Evolutionary conservation across 805 yeast species (phyloP).

Genomic region (Monosporozyma solicola): DNA sequence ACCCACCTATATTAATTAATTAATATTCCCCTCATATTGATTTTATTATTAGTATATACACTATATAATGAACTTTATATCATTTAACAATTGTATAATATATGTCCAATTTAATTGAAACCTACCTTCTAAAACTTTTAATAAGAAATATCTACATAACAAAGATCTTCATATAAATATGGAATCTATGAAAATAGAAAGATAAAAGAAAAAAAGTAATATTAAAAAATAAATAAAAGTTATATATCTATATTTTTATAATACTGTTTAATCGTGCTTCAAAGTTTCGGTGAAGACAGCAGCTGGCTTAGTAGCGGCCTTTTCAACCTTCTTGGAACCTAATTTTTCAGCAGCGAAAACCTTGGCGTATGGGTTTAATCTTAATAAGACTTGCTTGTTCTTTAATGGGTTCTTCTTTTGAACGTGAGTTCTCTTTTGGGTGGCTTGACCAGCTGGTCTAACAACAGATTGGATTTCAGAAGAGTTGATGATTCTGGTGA

Average conservation of each 20-base stretch:
- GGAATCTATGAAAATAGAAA: background rate
- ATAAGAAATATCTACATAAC: background rate
- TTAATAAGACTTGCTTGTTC: conserved; percentile 96
- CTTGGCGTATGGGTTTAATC: conserved; percentile 99
- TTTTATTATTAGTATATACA: background rate
- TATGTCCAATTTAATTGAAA: background rate
- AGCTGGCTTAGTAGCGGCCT: conserved; percentile 58
- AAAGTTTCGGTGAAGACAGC: conserved; percentile 61
- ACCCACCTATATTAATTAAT: background rate
- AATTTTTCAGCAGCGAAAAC: conserved; percentile 87
- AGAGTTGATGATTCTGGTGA: conserved; percentile 96
- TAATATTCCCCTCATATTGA: background rate
- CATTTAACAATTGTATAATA: background rate
- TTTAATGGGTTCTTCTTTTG: conserved; percentile 98
- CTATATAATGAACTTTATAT: background rate
- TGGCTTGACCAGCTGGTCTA: conserved; percentile 91
- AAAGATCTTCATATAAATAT: background rate
- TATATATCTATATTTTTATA: conserved; percentile 8
- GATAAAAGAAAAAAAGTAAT: background rate
- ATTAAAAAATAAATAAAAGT: conserved; percentile 1
- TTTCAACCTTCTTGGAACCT: conserved; percentile 72
- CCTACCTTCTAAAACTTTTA: background rate
- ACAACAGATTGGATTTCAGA: conserved; percentile 97
- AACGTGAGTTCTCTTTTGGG: conserved; percentile 90
- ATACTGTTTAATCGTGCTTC: conserved; percentile 44